phyloP scores from a whole-genome alignment of 495 filamentous ascomycete genomes.

The Recurvomyces mirabilis region DNA sequence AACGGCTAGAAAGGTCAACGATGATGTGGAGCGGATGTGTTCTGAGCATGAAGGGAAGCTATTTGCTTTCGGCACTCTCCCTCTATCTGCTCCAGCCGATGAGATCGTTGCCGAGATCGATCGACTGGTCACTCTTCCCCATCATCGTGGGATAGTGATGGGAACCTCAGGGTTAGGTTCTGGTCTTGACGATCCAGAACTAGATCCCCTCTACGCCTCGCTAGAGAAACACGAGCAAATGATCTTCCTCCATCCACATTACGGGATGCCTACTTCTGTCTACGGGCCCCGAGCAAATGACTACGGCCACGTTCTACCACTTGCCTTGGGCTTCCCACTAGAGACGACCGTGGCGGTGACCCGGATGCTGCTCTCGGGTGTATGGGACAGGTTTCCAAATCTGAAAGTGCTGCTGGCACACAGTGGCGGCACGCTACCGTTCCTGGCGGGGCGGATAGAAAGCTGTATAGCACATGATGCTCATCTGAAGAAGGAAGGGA shows the following conservation, averaged over 20 bases:
- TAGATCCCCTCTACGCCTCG: slow-evolving; percentile 60
- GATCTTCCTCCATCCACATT: slow-evolving; percentile 87
- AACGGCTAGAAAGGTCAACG: slow-evolving; percentile 58
- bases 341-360: slow-evolving; percentile 90
- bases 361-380: slow-evolving; percentile 71
- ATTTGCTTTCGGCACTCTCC: slow-evolving; percentile 73
- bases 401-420: slow-evolving; percentile 74
- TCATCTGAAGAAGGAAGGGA: slow-evolving; percentile 45
- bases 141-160: slow-evolving; percentile 76
- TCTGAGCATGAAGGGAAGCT: slow-evolving; percentile 44
- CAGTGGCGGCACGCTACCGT: slow-evolving; percentile 78
- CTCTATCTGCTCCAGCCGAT: slow-evolving; percentile 54
- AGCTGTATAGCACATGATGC: slow-evolving; percentile 79
- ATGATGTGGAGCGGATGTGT: slow-evolving; percentile 64
- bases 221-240: slow-evolving; percentile 51
- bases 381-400: slow-evolving; percentile 67
- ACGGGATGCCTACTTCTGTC: slow-evolving; percentile 69
- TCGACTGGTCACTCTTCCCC: slow-evolving; percentile 44
- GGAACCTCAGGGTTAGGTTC: slow-evolving; percentile 72
- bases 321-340: slow-evolving; percentile 81
- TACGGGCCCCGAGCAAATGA: slow-evolving; percentile 59
- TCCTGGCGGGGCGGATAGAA: slow-evolving; percentile 79
- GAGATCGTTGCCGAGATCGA: slow-evolving; percentile 54
- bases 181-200: slow-evolving; percentile 65
- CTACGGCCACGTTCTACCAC: slow-evolving; percentile 81